Conservation (phyloP, 116 monocot species). For the Phalaenopsis hybrid region DNA sequence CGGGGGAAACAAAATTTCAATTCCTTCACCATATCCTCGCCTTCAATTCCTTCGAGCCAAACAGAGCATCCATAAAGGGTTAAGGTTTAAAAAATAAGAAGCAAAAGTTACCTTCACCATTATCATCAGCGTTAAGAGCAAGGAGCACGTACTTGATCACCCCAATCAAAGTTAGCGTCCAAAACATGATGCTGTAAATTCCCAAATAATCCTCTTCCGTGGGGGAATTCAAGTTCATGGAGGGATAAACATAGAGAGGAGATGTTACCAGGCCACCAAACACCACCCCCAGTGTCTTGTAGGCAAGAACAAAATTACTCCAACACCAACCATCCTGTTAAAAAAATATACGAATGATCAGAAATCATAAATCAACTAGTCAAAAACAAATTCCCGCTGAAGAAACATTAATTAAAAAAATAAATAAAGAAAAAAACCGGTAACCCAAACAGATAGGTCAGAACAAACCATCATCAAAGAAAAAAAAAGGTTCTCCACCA, state of each 20-base stretch:
- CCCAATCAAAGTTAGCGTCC: conserved; percentile 72
- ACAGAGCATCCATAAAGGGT: too few relatives aligned
- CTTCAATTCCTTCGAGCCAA: too few relatives aligned
- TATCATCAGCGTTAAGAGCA: conserved; percentile 63
- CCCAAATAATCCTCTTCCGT: conserved; percentile 57
- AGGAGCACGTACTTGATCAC: conserved; percentile 65
- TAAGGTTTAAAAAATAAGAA: background rate
- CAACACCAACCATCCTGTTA: conserved; percentile 18
- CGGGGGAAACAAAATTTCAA: too few relatives aligned
- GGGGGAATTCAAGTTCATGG: conserved; percentile 60
- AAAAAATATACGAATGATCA: background rate
- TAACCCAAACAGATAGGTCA: background rate
- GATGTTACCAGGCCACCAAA: conserved; percentile 74
- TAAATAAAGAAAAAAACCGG: background rate
- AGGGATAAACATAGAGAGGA: conserved; percentile 72
- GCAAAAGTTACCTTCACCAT: conserved; percentile 54
- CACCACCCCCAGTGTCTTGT: conserved; percentile 63
- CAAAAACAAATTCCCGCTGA: too few relatives aligned
- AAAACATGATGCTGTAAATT: conserved; percentile 70
- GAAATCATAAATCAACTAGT: background rate
- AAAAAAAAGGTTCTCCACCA: background rate
- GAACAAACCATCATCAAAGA: background rate
- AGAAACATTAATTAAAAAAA: too few relatives aligned
- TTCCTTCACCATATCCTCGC: too few relatives aligned
- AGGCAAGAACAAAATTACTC: conserved; percentile 48